Percentiles rank a stretch among this genome's conserved stretches.
Evolutionary conservation across 2,329 filamentous ascomycete species (phyloP).

Genomic region (Arachnopeziza araneosa): DNA sequence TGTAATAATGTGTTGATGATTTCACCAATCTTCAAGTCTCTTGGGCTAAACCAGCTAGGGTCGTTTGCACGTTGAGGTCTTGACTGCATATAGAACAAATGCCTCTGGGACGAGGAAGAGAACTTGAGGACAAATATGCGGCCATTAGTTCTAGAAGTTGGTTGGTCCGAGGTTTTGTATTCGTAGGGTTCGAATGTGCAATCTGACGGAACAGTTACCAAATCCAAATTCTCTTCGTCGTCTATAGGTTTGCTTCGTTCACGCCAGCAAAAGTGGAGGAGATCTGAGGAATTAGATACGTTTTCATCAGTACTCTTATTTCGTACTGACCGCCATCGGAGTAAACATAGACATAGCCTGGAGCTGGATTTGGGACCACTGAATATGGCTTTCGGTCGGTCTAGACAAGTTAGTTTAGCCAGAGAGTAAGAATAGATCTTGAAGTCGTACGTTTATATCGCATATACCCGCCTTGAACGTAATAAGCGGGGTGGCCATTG

Average conservation of each 20-base stretch:
- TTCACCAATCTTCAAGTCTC: slow-evolving; percentile 81
- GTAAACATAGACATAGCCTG: slow-evolving; percentile 90
- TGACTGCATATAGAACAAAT: slow-evolving; percentile 96
- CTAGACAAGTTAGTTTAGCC: not conserved
- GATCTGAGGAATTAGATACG: slow-evolving; percentile 46
- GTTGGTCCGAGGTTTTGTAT: slow-evolving; percentile 56
- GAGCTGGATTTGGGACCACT: slow-evolving; percentile 65
- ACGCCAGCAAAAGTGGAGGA: slow-evolving; percentile 97
- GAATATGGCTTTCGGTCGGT: slow-evolving; percentile 54
- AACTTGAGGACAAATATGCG: slow-evolving; percentile 94
- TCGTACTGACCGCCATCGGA: slow-evolving; percentile 69
- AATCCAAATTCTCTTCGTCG: slow-evolving; percentile 69
- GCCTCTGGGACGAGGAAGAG: slow-evolving; percentile 79
- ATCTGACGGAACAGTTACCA: slow-evolving; percentile 90
- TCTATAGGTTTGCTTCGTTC: slow-evolving; percentile 65
- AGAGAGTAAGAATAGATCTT: slow-evolving; percentile 15
- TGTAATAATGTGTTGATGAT: slow-evolving; percentile 81
- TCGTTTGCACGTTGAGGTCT: slow-evolving; percentile 71
- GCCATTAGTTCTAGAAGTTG: slow-evolving; percentile 67
- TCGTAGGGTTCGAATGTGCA: slow-evolving; percentile 82
- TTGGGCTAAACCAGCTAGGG: slow-evolving; percentile 72
- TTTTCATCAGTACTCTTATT: not conserved
- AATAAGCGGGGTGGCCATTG: slow-evolving; percentile 85
- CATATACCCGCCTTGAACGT: slow-evolving; percentile 96
- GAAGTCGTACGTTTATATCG: slow-evolving; percentile 66